These are phyloP conservation scores for Echinosophora koreensis DNA, from an alignment of 306 rosid genomes.

Conservation along the genomic window DNA sequence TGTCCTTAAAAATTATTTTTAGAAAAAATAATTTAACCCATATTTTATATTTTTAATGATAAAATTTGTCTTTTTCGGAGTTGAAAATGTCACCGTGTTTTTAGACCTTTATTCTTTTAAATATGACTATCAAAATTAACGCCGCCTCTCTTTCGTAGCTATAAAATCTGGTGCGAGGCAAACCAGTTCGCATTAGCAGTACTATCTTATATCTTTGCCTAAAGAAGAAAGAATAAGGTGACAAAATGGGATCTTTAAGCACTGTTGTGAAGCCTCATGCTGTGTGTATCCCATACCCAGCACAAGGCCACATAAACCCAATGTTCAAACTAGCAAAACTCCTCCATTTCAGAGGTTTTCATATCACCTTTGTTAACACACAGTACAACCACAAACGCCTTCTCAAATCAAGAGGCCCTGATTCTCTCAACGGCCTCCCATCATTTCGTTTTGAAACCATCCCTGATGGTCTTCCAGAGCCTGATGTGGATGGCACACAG, in stretches of 20 bases:
- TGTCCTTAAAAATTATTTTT: too few relatives aligned
- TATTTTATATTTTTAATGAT: too few relatives aligned
- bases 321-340: conserved; percentile 55
- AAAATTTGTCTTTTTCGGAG: too few relatives aligned
- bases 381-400: conserved; percentile 55
- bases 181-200: neutral
- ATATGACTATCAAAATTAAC: neutral
- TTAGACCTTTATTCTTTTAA: too few relatives aligned
- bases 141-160: neutral
- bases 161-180: neutral
- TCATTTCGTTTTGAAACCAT: conserved; percentile 53
- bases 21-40: too few relatives aligned
- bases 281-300: conserved; percentile 56
- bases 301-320: conserved; percentile 63
- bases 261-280: conserved; percentile 38
- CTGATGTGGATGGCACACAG: conserved; percentile 58
- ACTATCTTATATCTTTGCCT: too few relatives aligned
- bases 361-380: conserved; percentile 52
- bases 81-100: too few relatives aligned
- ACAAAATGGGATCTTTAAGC: conserved; percentile 24
- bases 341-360: conserved; percentile 53
- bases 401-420: conserved; percentile 49
- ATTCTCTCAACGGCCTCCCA: conserved; percentile 39
- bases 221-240: neutral
- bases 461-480: conserved; percentile 67